Conservation (phyloP, 495 filamentous ascomycete species). For the Rhypophila decipiens region DNA sequence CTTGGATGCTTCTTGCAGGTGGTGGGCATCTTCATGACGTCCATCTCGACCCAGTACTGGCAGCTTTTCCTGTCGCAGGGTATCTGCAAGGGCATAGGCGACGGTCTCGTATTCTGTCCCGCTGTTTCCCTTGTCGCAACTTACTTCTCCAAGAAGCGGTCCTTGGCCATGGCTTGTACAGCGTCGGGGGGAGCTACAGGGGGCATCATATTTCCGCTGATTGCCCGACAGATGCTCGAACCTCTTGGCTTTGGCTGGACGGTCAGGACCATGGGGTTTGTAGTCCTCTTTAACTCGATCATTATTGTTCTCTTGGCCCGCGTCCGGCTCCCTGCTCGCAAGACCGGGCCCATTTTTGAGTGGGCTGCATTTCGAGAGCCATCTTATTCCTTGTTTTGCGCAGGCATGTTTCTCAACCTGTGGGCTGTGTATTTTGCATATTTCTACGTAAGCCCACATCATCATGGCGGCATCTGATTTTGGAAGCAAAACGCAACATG, state of each 20-base stretch:
- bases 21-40: constrained; percentile 39
- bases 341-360: constrained; percentile 31
- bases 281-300: constrained; percentile 28
- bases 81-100: constrained; percentile 32
- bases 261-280: constrained; percentile 33
- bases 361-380: constrained; percentile 36
- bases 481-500: too few species aligned
- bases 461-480: too few species aligned
- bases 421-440: constrained; percentile 40
- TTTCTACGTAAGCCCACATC: constrained; percentile 33
- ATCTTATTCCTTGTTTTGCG: constrained; percentile 31
- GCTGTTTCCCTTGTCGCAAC: constrained; percentile 32
- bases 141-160: constrained; percentile 33
- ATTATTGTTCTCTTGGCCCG: constrained; percentile 25
- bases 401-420: constrained; percentile 34
- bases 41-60: constrained; percentile 33
- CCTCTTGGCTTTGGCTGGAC: constrained; percentile 39
- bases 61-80: constrained; percentile 42
- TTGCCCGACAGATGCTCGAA: constrained; percentile 37
- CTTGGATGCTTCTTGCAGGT: constrained; percentile 30
- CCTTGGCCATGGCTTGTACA: constrained; percentile 29
- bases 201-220: constrained; percentile 36
- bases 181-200: constrained; percentile 38
- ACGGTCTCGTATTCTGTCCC: constrained; percentile 41
- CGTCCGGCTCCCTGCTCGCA: constrained; percentile 26